These are phyloP conservation scores for Conticribra weissflogii DNA, from an alignment of 108 stramenopile species.

Conservation along the genomic window DNA sequence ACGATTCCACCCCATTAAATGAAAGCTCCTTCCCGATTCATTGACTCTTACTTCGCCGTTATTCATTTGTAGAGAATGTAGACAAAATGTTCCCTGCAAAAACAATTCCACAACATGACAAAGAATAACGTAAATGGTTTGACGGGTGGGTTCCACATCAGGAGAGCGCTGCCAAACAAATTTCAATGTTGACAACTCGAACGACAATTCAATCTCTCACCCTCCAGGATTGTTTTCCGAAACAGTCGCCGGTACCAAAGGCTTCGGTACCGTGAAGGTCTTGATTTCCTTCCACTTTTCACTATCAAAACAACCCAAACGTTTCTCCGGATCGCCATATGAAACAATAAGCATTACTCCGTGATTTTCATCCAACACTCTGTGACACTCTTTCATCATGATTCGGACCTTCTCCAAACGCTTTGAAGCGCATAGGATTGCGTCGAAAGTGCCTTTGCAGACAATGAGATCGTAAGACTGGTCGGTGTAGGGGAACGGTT, in stretches of 20 bases:
- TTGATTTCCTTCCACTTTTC: constrained; percentile 26
- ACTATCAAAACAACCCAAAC: constrained; percentile 58
- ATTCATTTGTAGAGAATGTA: constrained; percentile 30
- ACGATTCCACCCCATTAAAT: too few species aligned
- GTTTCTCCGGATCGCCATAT: constrained; percentile 61
- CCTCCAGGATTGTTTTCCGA: constrained; percentile 9
- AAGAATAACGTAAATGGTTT: constrained; percentile 1
- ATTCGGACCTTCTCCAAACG: constrained; percentile 21
- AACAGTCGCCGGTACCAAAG: constrained; percentile 18
- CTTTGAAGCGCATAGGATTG: constrained; percentile 55
- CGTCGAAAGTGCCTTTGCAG: constrained; percentile 77
- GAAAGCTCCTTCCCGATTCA: neutral
- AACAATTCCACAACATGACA: neutral
- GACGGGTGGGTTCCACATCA: neutral
- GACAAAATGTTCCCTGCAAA: constrained; percentile 22
- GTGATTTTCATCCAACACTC: constrained; percentile 52
- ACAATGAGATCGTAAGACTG: constrained; percentile 76
- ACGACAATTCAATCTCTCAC: constrained; percentile 24
- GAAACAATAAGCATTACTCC: constrained; percentile 69
- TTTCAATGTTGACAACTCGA: neutral
- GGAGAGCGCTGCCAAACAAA: neutral
- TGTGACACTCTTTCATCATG: constrained; percentile 56
- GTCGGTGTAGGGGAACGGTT: constrained; percentile 55
- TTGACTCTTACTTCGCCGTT: neutral
- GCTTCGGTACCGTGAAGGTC: constrained; percentile 25